phyloP scores from a whole-genome alignment of 2,329 filamentous ascomycete genomes.

The Rachicladosporium sp. region DNA sequence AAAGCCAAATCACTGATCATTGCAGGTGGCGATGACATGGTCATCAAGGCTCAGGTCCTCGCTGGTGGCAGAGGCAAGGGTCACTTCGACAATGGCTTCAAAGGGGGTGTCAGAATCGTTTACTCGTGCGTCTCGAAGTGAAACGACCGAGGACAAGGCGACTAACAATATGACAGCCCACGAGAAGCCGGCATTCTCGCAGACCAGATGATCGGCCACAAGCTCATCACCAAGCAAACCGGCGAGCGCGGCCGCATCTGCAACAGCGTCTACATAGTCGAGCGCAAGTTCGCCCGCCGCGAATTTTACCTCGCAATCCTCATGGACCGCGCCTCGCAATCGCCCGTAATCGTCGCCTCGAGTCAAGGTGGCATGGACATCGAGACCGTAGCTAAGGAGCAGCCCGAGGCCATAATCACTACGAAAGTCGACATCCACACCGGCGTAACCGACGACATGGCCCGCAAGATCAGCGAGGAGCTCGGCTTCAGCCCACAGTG shows the following conservation, averaged over 20 bases:
- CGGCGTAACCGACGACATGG: constrained; percentile 92
- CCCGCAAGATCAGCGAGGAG: constrained; percentile 74
- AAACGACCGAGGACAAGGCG: no score
- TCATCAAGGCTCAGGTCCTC: constrained; percentile 98
- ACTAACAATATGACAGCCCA: constrained; percentile 38
- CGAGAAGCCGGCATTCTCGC: constrained; percentile 95
- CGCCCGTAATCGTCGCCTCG: constrained; percentile 90
- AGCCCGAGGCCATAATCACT: constrained; percentile 87
- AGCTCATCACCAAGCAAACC: constrained; percentile 99
- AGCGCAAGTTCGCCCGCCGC: constrained; percentile 97
- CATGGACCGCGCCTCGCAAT: constrained; percentile 88
- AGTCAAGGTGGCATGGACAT: constrained; percentile 99
- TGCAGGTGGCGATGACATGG: constrained; percentile 74
- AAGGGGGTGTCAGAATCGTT: constrained; percentile 96
- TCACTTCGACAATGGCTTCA: constrained; percentile 93
- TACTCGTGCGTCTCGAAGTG: constrained; percentile 84
- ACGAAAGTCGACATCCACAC: constrained; percentile 87
- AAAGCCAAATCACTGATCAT: neutral
- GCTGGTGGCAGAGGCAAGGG: constrained; percentile 97
- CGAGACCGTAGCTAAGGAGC: constrained; percentile 95
- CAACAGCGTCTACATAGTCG: constrained; percentile 96
- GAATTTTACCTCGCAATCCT: constrained; percentile 98
- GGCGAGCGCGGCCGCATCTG: constrained; percentile 86
- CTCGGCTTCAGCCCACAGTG: constrained; percentile 97
- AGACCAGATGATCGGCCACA: constrained; percentile 98